phyloP scores from a whole-genome alignment of 345 rosid genomes.

The Citrus maxima region DNA sequence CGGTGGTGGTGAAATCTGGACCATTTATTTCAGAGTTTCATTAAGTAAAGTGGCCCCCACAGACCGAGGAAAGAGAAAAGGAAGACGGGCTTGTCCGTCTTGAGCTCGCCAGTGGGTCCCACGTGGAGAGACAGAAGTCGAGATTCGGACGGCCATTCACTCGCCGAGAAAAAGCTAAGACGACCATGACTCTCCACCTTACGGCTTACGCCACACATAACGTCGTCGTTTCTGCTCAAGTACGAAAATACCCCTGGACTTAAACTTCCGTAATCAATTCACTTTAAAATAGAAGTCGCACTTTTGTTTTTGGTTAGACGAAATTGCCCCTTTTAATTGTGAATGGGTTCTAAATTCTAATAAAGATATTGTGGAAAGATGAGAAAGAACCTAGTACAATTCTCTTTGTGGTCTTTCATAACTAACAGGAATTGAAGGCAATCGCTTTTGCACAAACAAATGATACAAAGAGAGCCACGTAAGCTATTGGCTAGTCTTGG shows the following conservation, averaged over 20 bases:
- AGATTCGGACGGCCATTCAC: conserved; percentile 10
- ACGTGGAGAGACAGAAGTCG: not conserved
- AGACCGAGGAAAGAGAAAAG: not conserved
- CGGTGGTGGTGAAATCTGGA: conserved; percentile 6
- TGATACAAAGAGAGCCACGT: not conserved
- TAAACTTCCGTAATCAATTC: not conserved
- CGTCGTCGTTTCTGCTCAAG: not conserved
- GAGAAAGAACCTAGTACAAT: not conserved
- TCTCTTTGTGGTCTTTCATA: too few relatives aligned
- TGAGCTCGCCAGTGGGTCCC: conserved; percentile 22
- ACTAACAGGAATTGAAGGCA: not conserved
- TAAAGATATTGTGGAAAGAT: too few relatives aligned
- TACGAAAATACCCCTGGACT: not conserved
- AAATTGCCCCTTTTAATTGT: not conserved
- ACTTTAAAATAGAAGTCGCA: not conserved
- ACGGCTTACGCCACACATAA: not conserved
- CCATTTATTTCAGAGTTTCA: not conserved
- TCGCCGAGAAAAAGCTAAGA: not conserved
- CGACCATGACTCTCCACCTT: not conserved
- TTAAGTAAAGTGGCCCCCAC: not conserved
- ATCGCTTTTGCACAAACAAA: not conserved
- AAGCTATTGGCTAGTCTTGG: too few relatives aligned
- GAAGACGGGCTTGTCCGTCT: conserved; percentile 3
- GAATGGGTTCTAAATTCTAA: not conserved
- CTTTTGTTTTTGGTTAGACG: not conserved